Base-by-base conservation (phyloP, 2,329 filamentous ascomycete species). In the Pseudogymnoascus sp. region DNA sequence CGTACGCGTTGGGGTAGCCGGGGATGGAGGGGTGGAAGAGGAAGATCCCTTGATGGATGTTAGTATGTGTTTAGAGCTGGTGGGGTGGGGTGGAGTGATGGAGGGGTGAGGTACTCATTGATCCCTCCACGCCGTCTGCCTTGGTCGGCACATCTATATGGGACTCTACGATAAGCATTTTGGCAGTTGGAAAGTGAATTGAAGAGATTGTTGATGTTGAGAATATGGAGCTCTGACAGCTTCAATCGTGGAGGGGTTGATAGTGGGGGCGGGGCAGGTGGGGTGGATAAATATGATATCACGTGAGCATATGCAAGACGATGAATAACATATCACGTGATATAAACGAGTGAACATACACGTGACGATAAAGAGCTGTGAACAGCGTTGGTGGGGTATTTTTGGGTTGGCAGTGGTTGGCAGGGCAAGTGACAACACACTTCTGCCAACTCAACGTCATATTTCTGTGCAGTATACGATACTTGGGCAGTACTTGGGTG, bases 11-110 rank as follows among this genome's bases (percentile, higher is more conserved):
- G 28, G 93, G 91, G 73, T 96, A 96, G 65, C 89, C 88, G 0
- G 91, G 84, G 68, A 97, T 88, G 12, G 84, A 86, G 6, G 93
- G 93, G 73, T 96, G 91, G 77, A 93, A 96, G 73, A 96, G 73
- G 76, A 93, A 96, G 72, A 96, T 89, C 68, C 92, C 91, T 96
- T 73, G 43, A 23, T 16, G 23, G 23, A 46, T 63, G 21, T 65
- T 67, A 23, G 59, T 38, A 34, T 46, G 25, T 3, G 25, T 14
- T 65, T 59, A 68, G 65, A 56, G 23, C 31, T 34, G 1, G 11
- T 34, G n/a, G n/a, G n/a, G n/a, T n/a, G 16, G 3, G 59, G 23
- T 49, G 36, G 9, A 11, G 14, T 16, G 16, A 62, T 63, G 40
- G 43, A 61, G 34, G 60, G 49, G 59, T 60, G 63, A 59, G 23